These are phyloP conservation scores for Chimonanthus salicifolius DNA, from an alignment of 164 flowering plant genomes.

Conservation along the genomic window DNA sequence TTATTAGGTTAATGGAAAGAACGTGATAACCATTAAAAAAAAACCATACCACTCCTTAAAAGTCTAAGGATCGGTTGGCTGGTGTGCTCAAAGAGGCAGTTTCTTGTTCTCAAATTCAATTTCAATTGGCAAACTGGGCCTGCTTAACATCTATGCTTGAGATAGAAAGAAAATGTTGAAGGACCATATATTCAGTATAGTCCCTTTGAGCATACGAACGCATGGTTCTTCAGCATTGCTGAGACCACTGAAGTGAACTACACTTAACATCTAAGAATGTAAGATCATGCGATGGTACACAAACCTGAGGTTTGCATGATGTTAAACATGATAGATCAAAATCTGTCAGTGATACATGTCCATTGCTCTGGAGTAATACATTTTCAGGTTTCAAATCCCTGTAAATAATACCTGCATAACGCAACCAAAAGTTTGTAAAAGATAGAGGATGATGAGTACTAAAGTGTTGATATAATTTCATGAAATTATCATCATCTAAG, in stretches of 20 bases:
- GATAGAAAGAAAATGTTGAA: too few relatives aligned
- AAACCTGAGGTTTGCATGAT: slow-evolving; percentile 94
- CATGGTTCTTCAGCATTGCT: too few relatives aligned
- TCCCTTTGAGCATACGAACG: too few relatives aligned
- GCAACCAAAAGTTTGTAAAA: neutral
- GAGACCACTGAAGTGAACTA: too few relatives aligned
- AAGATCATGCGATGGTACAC: neutral
- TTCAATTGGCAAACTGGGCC: too few relatives aligned
- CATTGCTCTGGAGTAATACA: slow-evolving; percentile 67
- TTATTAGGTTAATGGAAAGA: neutral
- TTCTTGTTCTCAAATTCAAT: too few relatives aligned
- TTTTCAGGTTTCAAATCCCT: slow-evolving; percentile 98
- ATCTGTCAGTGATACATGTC: slow-evolving; percentile 86
- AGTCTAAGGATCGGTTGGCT: too few relatives aligned
- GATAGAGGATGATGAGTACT: neutral
- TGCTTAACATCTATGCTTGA: too few relatives aligned
- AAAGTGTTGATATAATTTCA: neutral
- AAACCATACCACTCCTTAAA: too few relatives aligned
- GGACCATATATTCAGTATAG: too few relatives aligned
- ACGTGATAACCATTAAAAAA: neutral
- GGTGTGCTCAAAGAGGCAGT: too few relatives aligned
- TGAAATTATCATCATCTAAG: too few relatives aligned
- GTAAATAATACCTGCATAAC: slow-evolving; percentile 77
- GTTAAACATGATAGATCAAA: slow-evolving; percentile 96
- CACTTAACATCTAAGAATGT: neutral